phyloP scores from a whole-genome alignment of 2,329 filamentous ascomycete species.

The Stemphylium vesicarium region DNA sequence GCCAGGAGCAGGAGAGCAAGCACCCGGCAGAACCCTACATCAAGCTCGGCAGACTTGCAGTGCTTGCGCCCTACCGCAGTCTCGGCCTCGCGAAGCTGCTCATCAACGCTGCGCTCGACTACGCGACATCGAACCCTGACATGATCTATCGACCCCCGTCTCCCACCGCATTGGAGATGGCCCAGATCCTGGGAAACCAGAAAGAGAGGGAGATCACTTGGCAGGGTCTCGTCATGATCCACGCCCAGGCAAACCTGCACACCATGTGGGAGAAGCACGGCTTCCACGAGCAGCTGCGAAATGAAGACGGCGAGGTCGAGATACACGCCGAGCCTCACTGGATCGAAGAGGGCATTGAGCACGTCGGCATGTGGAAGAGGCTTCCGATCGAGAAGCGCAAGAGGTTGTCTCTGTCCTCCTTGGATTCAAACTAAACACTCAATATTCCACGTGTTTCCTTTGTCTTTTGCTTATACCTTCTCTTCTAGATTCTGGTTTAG shows the following conservation, averaged over 20 bases:
- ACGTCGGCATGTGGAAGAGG: slow-evolving; percentile 81
- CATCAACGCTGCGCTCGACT: slow-evolving; percentile 71
- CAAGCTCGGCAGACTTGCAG: slow-evolving; percentile 80
- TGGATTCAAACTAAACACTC: slow-evolving; percentile 3
- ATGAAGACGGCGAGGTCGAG: slow-evolving; percentile 51
- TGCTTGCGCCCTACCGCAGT: slow-evolving; percentile 69
- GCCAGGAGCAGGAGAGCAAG: slow-evolving; percentile 48
- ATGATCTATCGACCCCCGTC: slow-evolving; percentile 49
- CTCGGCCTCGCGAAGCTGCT: slow-evolving; percentile 69
- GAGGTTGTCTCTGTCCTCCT: slow-evolving; percentile 19
- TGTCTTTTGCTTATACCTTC: background rate
- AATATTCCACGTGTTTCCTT: background rate
- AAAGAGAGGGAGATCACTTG: slow-evolving; percentile 59
- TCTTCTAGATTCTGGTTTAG: background rate
- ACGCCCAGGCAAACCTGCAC: slow-evolving; percentile 74
- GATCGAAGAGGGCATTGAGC: slow-evolving; percentile 83
- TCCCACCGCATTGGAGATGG: slow-evolving; percentile 51
- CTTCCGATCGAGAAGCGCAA: slow-evolving; percentile 29
- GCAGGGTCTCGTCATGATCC: slow-evolving; percentile 77
- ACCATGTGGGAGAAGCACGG: slow-evolving; percentile 73
- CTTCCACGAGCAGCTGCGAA: slow-evolving; percentile 77
- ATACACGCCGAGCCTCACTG: slow-evolving; percentile 57
- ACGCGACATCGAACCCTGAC: slow-evolving; percentile 67
- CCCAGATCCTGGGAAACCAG: slow-evolving; percentile 53
- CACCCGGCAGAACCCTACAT: slow-evolving; percentile 76